These are phyloP conservation scores for Exophiala oligosperma DNA, from an alignment of 2,329 filamentous ascomycete species.

Conservation along the genomic window DNA sequence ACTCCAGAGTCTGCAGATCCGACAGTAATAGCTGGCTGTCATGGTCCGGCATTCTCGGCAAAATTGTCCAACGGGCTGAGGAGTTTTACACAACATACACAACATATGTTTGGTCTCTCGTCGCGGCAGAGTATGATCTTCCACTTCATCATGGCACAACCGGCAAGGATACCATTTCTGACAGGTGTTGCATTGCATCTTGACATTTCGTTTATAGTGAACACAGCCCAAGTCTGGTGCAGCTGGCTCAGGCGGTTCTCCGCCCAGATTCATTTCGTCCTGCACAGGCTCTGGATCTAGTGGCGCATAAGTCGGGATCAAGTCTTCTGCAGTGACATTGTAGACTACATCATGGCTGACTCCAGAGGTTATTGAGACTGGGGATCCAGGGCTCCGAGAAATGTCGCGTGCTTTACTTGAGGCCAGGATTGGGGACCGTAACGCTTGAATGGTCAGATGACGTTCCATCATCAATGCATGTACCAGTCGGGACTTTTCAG, in stretches of 20 bases:
- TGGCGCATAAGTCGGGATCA: slow-evolving; percentile 67
- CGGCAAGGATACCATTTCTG: slow-evolving; percentile 92
- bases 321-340: slow-evolving; percentile 54
- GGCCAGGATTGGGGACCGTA: slow-evolving; percentile 30
- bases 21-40: slow-evolving; percentile 88
- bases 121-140: slow-evolving; percentile 77
- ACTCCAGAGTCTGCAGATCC: slow-evolving; percentile 95
- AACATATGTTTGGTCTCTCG: slow-evolving; percentile 92
- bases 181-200: slow-evolving; percentile 89
- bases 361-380: slow-evolving; percentile 35
- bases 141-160: slow-evolving; percentile 83
- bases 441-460: slow-evolving; percentile 50
- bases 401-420: slow-evolving; percentile 23
- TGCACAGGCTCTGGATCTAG: slow-evolving; percentile 30
- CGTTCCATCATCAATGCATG: slow-evolving; percentile 70
- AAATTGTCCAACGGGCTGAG: slow-evolving; percentile 76
- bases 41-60: slow-evolving; percentile 76
- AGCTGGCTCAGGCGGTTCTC: slow-evolving; percentile 51
- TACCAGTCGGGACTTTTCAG: slow-evolving; percentile 70
- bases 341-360: slow-evolving; percentile 35
- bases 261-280: slow-evolving; percentile 34
- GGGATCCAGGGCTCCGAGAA: slow-evolving; percentile 33
- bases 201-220: slow-evolving; percentile 95
- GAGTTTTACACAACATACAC: slow-evolving; percentile 89
- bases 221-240: slow-evolving; percentile 70